These are phyloP conservation scores for Pseudocercospora cruenta DNA, from an alignment of 2,329 filamentous ascomycete species.

Conservation along the genomic window DNA sequence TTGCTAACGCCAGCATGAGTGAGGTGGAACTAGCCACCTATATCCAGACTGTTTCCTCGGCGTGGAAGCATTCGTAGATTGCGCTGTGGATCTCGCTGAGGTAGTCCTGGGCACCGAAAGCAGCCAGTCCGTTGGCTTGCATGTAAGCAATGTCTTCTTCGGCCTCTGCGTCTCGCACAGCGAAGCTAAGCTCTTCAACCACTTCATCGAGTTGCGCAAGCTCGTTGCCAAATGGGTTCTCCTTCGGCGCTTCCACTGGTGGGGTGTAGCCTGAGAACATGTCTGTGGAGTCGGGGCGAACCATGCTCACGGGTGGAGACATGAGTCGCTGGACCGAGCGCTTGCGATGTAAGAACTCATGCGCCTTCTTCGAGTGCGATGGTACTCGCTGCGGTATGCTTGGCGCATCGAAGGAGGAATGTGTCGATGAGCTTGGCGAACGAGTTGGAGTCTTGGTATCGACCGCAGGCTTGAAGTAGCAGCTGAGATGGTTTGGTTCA, in stretches of 20 bases:
- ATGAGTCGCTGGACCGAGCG: slow-evolving; percentile 59
- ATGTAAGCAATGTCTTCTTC: slow-evolving; percentile 78
- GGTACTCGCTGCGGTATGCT: slow-evolving; percentile 76
- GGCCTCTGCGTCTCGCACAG: slow-evolving; percentile 62
- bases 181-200: slow-evolving; percentile 77
- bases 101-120: slow-evolving; percentile 81
- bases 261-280: slow-evolving; percentile 42
- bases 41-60: slow-evolving; percentile 35
- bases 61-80: slow-evolving; percentile 51
- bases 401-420: slow-evolving; percentile 59
- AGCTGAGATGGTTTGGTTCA: slow-evolving; percentile 59
- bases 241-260: slow-evolving; percentile 46
- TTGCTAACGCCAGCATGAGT: slow-evolving; percentile 28
- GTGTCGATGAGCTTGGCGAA: slow-evolving; percentile 64
- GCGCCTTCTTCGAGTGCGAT: slow-evolving; percentile 86
- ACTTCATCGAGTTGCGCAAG: slow-evolving; percentile 90
- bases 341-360: slow-evolving; percentile 73
- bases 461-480: slow-evolving; percentile 60
- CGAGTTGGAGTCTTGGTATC: slow-evolving; percentile 33
- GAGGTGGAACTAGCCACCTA: slow-evolving; percentile 18
- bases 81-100: slow-evolving; percentile 75
- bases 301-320: slow-evolving; percentile 51
- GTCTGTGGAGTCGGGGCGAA: slow-evolving; percentile 56
- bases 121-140: slow-evolving; percentile 68
- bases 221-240: slow-evolving; percentile 83